phyloP scores from a whole-genome alignment of 1,139 yeast species.

The Hansenula sp. region DNA sequence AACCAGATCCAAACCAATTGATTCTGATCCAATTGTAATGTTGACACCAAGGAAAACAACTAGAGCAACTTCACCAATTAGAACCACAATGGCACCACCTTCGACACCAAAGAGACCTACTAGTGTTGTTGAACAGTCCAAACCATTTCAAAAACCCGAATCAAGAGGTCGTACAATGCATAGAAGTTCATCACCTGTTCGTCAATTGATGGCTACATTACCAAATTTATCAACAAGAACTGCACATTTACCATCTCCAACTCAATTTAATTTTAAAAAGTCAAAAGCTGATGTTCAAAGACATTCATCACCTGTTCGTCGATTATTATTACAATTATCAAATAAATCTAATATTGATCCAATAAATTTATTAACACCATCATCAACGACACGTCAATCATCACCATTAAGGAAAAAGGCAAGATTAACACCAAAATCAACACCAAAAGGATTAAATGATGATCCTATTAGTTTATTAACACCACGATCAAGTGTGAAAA shows the following conservation, averaged over 20 bases:
- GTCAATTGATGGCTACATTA: neutral
- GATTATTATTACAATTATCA: no score
- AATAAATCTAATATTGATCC: neutral
- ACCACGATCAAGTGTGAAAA: neutral
- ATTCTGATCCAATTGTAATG: no score
- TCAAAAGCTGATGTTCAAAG: no score
- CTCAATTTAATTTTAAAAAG: no score
- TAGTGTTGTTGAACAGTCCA: neutral
- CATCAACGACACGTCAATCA: neutral
- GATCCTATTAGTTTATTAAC: conserved; percentile 2
- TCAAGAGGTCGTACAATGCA: neutral
- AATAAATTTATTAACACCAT: neutral
- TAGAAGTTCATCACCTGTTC: neutral
- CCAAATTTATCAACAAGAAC: no score
- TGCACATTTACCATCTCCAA: no score
- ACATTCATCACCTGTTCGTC: neutral
- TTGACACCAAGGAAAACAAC: no score
- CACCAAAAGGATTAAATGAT: neutral
- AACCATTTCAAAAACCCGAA: neutral
- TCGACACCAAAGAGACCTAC: neutral
- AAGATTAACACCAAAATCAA: neutral
- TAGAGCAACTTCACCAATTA: neutral
- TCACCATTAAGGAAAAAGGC: neutral
- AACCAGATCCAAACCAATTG: no score
- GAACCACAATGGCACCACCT: neutral